Evolutionary conservation across 495 filamentous ascomycete genomes (phyloP).

Genomic region (Stereocaulon alpinum): DNA sequence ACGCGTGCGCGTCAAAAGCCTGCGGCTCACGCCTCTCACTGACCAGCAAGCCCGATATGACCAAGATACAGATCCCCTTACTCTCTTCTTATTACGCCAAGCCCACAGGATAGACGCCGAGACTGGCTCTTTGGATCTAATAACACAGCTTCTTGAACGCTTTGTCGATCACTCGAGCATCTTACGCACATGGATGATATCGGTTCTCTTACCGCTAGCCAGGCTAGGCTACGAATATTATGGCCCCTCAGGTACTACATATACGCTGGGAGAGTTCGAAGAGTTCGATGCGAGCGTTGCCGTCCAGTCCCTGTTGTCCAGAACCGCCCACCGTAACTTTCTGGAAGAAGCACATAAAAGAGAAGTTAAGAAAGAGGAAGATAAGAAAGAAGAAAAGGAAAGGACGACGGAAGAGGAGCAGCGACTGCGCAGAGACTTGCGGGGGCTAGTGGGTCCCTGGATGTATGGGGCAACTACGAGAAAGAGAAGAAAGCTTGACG

Average conservation of each 20-base stretch:
- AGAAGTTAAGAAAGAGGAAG: slow-evolving; percentile 32
- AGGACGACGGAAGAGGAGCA: slow-evolving; percentile 28
- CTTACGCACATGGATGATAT: slow-evolving; percentile 67
- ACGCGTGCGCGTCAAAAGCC: slow-evolving; percentile 56
- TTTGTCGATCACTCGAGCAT: slow-evolving; percentile 59
- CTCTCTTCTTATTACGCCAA: slow-evolving; percentile 65
- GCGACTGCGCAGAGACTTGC: slow-evolving; percentile 48
- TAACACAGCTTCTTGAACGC: slow-evolving; percentile 60
- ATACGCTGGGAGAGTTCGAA: slow-evolving; percentile 52
- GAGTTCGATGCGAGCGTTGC: slow-evolving; percentile 51
- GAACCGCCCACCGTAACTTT: slow-evolving; percentile 36
- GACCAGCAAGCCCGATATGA: slow-evolving; percentile 34
- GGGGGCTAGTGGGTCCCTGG: slow-evolving; percentile 73
- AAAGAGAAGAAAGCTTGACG: slow-evolving; percentile 44
- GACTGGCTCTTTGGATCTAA: slow-evolving; percentile 62
- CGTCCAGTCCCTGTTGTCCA: slow-evolving; percentile 57
- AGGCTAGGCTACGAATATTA: slow-evolving; percentile 82
- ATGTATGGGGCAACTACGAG: slow-evolving; percentile 58
- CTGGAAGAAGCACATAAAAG: slow-evolving; percentile 26
- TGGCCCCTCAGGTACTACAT: slow-evolving; percentile 41
- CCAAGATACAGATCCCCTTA: slow-evolving; percentile 43
- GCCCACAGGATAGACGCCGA: slow-evolving; percentile 67
- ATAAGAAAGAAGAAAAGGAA: slow-evolving; percentile 29
- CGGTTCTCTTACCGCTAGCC: slow-evolving; percentile 65
- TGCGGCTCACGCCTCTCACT: slow-evolving; percentile 54